Evolutionary conservation across 805 yeast species (phyloP).

Genomic region (Kodamaea neixiangensis): DNA sequence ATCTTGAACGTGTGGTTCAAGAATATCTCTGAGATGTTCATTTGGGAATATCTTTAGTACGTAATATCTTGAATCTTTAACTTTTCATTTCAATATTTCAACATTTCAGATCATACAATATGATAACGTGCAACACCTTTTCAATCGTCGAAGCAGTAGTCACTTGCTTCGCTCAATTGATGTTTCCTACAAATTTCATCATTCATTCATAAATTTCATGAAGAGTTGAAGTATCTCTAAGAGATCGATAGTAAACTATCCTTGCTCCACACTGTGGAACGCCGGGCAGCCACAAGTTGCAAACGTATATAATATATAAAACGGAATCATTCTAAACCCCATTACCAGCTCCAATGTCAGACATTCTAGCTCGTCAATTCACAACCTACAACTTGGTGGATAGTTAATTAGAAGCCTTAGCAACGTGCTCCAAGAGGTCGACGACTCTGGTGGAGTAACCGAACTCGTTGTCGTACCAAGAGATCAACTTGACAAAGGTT

Average conservation of each 20-base stretch:
- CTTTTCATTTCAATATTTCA: neutral
- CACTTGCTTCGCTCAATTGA: neutral
- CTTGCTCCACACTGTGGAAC: neutral
- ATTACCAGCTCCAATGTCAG: neutral
- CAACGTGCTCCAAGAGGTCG: slow-evolving; percentile 35
- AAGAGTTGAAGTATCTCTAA: neutral
- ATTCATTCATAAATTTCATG: slow-evolving; percentile 7
- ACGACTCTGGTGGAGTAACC: slow-evolving; percentile 41
- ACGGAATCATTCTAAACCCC: neutral
- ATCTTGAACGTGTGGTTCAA: slow-evolving; percentile 17
- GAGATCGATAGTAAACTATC: neutral
- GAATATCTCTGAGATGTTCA: slow-evolving; percentile 12
- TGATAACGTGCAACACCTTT: too few relatives aligned
- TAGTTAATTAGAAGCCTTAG: slow-evolving; percentile 22
- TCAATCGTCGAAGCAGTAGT: neutral
- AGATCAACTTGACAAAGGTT: slow-evolving; percentile 36
- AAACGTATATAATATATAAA: neutral
- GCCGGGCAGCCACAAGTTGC: neutral
- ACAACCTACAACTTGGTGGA: slow-evolving; percentile 10
- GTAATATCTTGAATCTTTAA: neutral
- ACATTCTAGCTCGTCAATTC: neutral
- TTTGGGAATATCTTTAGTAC: neutral
- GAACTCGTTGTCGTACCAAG: slow-evolving; percentile 40
- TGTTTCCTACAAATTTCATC: neutral
- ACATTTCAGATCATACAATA: too few relatives aligned